phyloP scores from a whole-genome alignment of 2,329 filamentous ascomycete genomes.

The Fusarium devonianum region DNA sequence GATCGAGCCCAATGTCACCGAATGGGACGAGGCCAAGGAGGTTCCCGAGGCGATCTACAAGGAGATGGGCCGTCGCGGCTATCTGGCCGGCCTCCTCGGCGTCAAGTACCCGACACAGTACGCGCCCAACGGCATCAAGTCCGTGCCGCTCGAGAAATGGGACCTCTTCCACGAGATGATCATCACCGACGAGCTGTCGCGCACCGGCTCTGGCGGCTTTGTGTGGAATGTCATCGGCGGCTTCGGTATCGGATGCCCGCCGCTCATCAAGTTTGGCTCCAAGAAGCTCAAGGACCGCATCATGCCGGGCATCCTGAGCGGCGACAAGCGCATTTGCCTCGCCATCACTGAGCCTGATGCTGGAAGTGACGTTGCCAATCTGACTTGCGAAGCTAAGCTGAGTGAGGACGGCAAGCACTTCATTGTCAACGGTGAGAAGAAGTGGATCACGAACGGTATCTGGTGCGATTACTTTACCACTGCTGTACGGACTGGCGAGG shows the following conservation, averaged over 20 bases:
- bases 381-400: conserved; percentile 95
- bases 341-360: conserved; percentile 98
- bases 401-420: conserved; percentile 97
- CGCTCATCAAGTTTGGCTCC: conserved; percentile 89
- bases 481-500: conserved; percentile 86
- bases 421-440: conserved; percentile 99
- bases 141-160: conserved; percentile 88
- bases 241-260: conserved; percentile 94
- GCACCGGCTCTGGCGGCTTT: conserved; percentile 86
- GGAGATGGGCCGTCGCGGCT: conserved; percentile 91
- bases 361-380: conserved; percentile 91
- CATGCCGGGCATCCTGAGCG: conserved; percentile 83
- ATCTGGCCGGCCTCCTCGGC: conserved; percentile 90
- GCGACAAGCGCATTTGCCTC: conserved; percentile 96
- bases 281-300: conserved; percentile 86
- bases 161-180: conserved; percentile 98
- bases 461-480: conserved; percentile 98
- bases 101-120: conserved; percentile 81
- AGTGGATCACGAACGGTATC: conserved; percentile 99
- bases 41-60: conserved; percentile 92
- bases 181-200: conserved; percentile 91
- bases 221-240: conserved; percentile 97
- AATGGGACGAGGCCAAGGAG: conserved; percentile 96
- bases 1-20: conserved; percentile 88
- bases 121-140: conserved; percentile 72